phyloP scores from a whole-genome alignment of 2,329 filamentous ascomycete species.

The Fusarium proliferatum region DNA sequence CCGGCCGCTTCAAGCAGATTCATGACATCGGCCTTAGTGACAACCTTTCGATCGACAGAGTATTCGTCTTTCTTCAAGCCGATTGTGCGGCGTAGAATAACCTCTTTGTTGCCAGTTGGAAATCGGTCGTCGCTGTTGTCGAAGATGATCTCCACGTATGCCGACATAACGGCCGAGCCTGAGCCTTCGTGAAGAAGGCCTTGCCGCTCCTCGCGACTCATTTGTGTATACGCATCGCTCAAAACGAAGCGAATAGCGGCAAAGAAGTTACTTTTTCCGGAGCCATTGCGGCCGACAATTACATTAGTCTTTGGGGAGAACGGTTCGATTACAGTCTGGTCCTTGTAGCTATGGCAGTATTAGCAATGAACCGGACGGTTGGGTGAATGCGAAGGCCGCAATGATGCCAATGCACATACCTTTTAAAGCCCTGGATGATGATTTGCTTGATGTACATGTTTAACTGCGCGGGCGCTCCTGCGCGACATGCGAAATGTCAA shows the following conservation, averaged over 20 bases:
- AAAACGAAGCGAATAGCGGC: slow-evolving; percentile 98
- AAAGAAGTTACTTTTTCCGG: slow-evolving; percentile 99
- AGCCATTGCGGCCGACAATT: slow-evolving; percentile 98
- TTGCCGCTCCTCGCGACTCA: slow-evolving; percentile 95
- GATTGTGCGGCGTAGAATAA: slow-evolving; percentile 92
- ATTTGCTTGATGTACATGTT: slow-evolving; percentile 99
- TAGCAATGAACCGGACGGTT: slow-evolving; percentile 24
- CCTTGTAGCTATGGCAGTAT: slow-evolving; percentile 82
- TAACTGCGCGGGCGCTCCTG: slow-evolving; percentile 53
- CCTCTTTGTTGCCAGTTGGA: slow-evolving; percentile 89
- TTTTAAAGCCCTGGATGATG: slow-evolving; percentile 99
- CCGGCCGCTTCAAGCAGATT: slow-evolving; percentile 95
- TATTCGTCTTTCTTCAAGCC: slow-evolving; percentile 99
- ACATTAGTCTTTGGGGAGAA: slow-evolving; percentile 98
- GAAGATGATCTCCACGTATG: slow-evolving; percentile 99
- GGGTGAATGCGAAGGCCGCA: slow-evolving; percentile 3
- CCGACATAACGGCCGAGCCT: slow-evolving; percentile 97
- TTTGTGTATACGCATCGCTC: slow-evolving; percentile 95
- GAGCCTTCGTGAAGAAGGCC: slow-evolving; percentile 97
- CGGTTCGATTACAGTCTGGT: slow-evolving; percentile 97
- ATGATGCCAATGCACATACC: slow-evolving; percentile 62
- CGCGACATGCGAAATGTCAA: slow-evolving; percentile 50
- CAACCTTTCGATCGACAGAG: slow-evolving; percentile 95
- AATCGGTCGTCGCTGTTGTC: slow-evolving; percentile 98
- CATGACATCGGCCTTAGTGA: slow-evolving; percentile 93